phyloP scores from a whole-genome alignment of 2,329 filamentous ascomycete species.

The Trichoderma afroharzianum region DNA sequence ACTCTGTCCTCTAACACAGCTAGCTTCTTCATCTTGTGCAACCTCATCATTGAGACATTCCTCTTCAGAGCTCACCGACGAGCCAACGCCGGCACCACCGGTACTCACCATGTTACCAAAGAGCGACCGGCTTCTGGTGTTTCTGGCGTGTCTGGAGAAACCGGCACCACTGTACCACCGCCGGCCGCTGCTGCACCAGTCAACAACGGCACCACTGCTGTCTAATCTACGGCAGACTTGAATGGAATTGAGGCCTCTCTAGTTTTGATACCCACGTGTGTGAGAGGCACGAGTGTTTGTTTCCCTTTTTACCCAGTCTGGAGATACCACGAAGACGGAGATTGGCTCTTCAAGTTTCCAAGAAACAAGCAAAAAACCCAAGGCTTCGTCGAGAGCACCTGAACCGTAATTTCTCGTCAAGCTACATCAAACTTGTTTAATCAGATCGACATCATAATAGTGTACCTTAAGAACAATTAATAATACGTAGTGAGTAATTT shows the following conservation, averaged over 20 bases:
- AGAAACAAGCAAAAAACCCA: background rate
- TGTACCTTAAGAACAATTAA: background rate
- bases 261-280: conserved; percentile 11
- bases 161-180: background rate
- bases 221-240: background rate
- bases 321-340: conserved; percentile 1
- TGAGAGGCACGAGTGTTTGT: background rate
- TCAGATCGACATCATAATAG: background rate
- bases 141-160: conserved; percentile 4
- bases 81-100: background rate
- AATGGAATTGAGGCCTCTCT: background rate
- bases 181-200: background rate
- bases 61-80: conserved; percentile 11
- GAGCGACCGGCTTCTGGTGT: conserved; percentile 9
- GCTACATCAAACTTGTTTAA: background rate
- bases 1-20: background rate
- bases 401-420: background rate
- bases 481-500: background rate
- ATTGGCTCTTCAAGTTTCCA: background rate
- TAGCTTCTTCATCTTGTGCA: conserved; percentile 22
- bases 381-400: background rate
- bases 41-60: conserved; percentile 17
- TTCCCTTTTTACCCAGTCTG: background rate
- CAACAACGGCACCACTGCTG: background rate
- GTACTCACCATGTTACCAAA: background rate